phyloP scores from a whole-genome alignment of 1,284 basidiomycete genomes.

The Farysia itapuensis region DNA sequence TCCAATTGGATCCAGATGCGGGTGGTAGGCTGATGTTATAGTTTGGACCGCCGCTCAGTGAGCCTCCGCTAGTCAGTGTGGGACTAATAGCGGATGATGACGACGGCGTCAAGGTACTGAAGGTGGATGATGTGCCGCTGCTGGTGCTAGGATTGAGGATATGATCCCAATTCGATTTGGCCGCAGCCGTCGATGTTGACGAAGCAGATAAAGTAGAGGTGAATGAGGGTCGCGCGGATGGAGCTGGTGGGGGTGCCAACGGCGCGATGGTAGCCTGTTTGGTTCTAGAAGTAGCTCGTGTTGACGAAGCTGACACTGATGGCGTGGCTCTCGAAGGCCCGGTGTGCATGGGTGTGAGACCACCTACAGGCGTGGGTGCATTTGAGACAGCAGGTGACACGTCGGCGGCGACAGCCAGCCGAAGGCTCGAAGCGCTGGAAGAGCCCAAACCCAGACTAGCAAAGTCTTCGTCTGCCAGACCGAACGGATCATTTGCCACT shows the following conservation, averaged over 20 bases:
- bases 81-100: not conserved
- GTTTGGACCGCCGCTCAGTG: slow-evolving; percentile 31
- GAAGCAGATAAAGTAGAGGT: not conserved
- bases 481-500: slow-evolving; percentile 37
- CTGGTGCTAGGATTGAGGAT: slow-evolving; percentile 18
- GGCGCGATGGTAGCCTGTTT: not conserved
- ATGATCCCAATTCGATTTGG: slow-evolving; percentile 8
- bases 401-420: slow-evolving; percentile 20
- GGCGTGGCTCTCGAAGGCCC: slow-evolving; percentile 6
- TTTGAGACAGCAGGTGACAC: slow-evolving; percentile 15
- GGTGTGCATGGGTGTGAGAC: slow-evolving; percentile 31
- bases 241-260: not conserved
- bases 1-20: slow-evolving; percentile 19
- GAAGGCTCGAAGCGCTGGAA: not conserved
- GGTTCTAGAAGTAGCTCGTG: slow-evolving; percentile 1
- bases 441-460: not conserved
- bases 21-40: slow-evolving; percentile 44
- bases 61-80: too few species aligned
- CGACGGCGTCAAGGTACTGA: too few species aligned
- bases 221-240: not conserved
- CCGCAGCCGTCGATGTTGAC: not conserved
- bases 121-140: too few species aligned
- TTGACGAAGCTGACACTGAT: slow-evolving; percentile 1
- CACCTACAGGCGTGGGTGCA: slow-evolving; percentile 7
- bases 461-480: slow-evolving; percentile 23